Conservation (phyloP, 139 green algal genomes). For the Nannochloris sp. region DNA sequence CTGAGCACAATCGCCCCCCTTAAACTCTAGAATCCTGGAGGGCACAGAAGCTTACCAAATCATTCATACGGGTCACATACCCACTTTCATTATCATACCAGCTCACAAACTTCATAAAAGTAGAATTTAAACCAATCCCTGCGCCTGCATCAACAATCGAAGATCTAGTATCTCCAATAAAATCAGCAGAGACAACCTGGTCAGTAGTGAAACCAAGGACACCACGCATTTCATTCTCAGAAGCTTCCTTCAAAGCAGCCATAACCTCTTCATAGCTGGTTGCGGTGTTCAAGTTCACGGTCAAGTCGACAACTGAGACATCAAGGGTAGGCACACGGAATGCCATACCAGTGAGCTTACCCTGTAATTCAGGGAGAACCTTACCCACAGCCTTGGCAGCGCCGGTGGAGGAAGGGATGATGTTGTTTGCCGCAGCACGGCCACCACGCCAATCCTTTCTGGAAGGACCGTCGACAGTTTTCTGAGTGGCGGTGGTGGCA, state of each 20-base stretch:
- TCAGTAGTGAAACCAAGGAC: slow-evolving; percentile 59
- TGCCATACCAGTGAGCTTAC: slow-evolving; percentile 96
- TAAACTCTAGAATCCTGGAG: too few relatives aligned
- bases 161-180: slow-evolving; percentile 68
- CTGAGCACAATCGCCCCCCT: too few relatives aligned
- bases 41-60: too few relatives aligned
- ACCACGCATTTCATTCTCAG: slow-evolving; percentile 70
- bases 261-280: slow-evolving; percentile 91
- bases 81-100: slow-evolving; percentile 96
- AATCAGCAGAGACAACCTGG: slow-evolving; percentile 57
- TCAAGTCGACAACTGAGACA: slow-evolving; percentile 95
- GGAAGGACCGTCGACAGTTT: slow-evolving; percentile 86
- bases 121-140: slow-evolving; percentile 78
- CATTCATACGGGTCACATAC: not conserved
- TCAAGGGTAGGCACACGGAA: slow-evolving; percentile 94
- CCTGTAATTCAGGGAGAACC: slow-evolving; percentile 85
- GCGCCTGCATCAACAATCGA: slow-evolving; percentile 83
- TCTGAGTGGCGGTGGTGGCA: slow-evolving; percentile 87
- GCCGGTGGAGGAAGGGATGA: slow-evolving; percentile 91
- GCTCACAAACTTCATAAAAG: slow-evolving; percentile 86
- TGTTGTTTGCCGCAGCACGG: slow-evolving; percentile 74
- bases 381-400: slow-evolving; percentile 84
- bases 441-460: slow-evolving; percentile 93
- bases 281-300: slow-evolving; percentile 68
- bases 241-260: slow-evolving; percentile 65